Conservation (phyloP, 768 basidiomycete species). For the Hemileccinum impolitum region DNA sequence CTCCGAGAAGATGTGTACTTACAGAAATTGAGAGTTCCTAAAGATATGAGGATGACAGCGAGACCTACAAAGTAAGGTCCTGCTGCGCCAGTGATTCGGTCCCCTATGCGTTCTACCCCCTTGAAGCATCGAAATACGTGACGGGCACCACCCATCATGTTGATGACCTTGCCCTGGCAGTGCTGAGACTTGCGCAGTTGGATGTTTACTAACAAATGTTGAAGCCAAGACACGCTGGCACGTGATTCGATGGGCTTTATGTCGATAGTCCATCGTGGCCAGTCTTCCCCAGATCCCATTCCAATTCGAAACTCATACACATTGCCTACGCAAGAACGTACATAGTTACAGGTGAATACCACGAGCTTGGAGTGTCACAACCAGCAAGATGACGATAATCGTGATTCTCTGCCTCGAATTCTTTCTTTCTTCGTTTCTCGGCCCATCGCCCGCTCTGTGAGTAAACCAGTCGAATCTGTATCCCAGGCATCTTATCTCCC, state of each 20-base stretch:
- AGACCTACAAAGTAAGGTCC: constrained; percentile 87
- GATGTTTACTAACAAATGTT: too few species aligned
- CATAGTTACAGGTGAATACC: neutral
- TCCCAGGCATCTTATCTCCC: constrained; percentile 38
- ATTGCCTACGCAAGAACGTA: too few species aligned
- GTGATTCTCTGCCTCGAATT: constrained; percentile 37
- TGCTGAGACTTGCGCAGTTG: too few species aligned
- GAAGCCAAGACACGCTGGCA: neutral
- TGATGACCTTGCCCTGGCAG: neutral
- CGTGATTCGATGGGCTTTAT: too few species aligned
- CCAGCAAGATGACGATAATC: constrained; percentile 14
- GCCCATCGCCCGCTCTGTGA: constrained; percentile 37
- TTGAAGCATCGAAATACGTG: constrained; percentile 56
- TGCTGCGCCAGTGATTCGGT: constrained; percentile 82
- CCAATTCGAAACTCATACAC: too few species aligned
- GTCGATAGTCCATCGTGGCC: too few species aligned
- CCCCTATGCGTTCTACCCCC: constrained; percentile 67
- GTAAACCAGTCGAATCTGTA: constrained; percentile 58
- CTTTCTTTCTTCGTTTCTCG: constrained; percentile 41
- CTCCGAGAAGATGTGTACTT: constrained; percentile 30
- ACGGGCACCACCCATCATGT: constrained; percentile 27
- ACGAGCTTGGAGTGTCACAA: neutral
- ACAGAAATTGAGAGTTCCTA: constrained; percentile 81
- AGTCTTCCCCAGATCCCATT: too few species aligned
- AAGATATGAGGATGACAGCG: constrained; percentile 67